Evolutionary conservation across 148 eudicot species (phyloP).

Genomic region (Polygonum aviculare): DNA sequence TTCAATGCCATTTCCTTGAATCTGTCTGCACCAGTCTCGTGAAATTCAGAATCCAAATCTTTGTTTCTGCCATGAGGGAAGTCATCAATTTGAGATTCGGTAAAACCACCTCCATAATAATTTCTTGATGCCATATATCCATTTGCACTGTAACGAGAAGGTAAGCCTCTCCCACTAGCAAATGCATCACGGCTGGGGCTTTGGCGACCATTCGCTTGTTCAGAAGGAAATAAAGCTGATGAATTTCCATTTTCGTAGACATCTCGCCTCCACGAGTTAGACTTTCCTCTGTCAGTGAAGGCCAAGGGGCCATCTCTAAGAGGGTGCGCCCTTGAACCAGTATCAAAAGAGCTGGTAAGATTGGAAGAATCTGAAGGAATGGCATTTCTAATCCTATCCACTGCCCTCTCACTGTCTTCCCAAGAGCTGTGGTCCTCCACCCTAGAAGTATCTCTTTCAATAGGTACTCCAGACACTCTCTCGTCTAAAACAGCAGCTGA

Average conservation of each 20-base stretch:
- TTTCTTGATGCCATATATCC: conserved; percentile 50
- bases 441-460: conserved; percentile 38
- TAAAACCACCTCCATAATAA: conserved; percentile 37
- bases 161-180: conserved; percentile 48
- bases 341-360: conserved; percentile 41
- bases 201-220: conserved; percentile 51
- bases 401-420: conserved; percentile 96
- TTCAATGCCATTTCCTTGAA: conserved; percentile 65
- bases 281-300: conserved; percentile 52
- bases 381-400: conserved; percentile 61
- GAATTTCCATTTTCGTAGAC: conserved; percentile 45
- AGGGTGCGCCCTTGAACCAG: conserved; percentile 31
- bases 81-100: conserved; percentile 49
- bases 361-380: conserved; percentile 55
- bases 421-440: conserved; percentile 49
- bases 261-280: conserved; percentile 72
- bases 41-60: conserved; percentile 51
- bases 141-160: conserved; percentile 44
- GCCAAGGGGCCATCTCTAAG: conserved; percentile 53
- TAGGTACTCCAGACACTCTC: conserved; percentile 18
- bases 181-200: conserved; percentile 51
- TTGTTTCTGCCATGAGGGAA: conserved; percentile 36
- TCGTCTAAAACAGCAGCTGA: conserved; percentile 33
- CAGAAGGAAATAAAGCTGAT: conserved; percentile 35
- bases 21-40: conserved; percentile 41